Conservation (phyloP, 2,329 filamentous ascomycete genomes). For the Aspergillus fumigatus region DNA sequence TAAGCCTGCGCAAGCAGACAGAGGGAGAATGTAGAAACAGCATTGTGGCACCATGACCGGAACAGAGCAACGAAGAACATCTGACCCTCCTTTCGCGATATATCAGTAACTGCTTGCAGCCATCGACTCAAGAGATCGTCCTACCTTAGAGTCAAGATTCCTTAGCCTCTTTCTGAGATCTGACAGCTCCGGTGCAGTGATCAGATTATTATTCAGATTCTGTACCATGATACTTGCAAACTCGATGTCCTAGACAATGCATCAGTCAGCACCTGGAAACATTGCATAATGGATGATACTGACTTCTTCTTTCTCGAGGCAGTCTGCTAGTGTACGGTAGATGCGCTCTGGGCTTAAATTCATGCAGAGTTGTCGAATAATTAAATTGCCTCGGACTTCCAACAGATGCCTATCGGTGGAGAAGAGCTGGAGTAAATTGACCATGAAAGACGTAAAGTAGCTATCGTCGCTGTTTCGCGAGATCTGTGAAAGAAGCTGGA, state of each 20-base stretch:
- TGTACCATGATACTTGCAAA: conserved; percentile 99
- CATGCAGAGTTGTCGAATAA: conserved; percentile 90
- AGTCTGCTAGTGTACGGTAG: conserved; percentile 91
- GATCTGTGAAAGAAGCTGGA: conserved; percentile 91
- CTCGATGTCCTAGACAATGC: conserved; percentile 66
- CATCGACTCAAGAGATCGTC: background rate
- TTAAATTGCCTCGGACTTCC: conserved; percentile 89
- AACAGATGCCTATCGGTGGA: conserved; percentile 87
- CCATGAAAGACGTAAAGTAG: conserved; percentile 98
- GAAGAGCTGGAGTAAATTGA: conserved; percentile 90
- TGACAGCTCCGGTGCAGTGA: conserved; percentile 89
- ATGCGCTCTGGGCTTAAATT: conserved; percentile 92
- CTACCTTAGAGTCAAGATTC: conserved; percentile 80
- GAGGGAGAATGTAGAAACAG: conserved; percentile 93
- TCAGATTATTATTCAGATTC: conserved; percentile 97
- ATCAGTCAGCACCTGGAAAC: conserved; percentile 6
- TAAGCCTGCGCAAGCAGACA: conserved; percentile 95
- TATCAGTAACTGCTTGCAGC: conserved; percentile 13
- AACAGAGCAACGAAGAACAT: conserved; percentile 93
- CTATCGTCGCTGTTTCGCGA: conserved; percentile 94
- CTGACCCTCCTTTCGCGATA: conserved; percentile 68
- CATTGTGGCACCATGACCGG: conserved; percentile 96
- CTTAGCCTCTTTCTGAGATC: conserved; percentile 85
- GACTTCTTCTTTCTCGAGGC: conserved; percentile 87
- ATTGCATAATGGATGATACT: conserved; percentile 5